Evolutionary conservation across 2,329 filamentous ascomycete genomes (phyloP).

Genomic region (Colletotrichum siamense): DNA sequence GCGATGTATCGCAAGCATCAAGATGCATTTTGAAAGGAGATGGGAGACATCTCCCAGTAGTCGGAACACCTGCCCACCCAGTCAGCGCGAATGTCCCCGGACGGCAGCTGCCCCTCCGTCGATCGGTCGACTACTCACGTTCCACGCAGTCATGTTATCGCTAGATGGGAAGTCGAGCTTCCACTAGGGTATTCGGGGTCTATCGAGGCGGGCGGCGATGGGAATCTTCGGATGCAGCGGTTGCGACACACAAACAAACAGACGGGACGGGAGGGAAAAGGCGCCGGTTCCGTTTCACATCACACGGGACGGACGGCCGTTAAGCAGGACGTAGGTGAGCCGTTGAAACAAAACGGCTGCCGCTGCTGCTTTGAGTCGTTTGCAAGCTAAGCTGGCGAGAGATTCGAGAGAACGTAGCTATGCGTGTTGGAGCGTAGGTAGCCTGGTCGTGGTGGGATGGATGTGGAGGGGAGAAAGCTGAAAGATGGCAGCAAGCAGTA

Average conservation of each 20-base stretch:
- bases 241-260: constrained; percentile 14
- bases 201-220: neutral
- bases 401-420: neutral
- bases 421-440: neutral
- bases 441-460: neutral
- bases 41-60: constrained; percentile 86
- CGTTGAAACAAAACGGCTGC: neutral
- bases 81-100: constrained; percentile 7
- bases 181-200: neutral
- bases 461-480: neutral
- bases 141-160: constrained; percentile 44
- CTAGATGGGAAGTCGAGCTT: constrained; percentile 12
- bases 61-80: constrained; percentile 63
- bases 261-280: neutral
- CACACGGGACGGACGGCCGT: constrained; percentile 13
- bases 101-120: neutral
- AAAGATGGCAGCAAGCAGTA: neutral
- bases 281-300: constrained; percentile 21
- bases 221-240: neutral
- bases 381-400: neutral
- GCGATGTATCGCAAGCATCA: constrained; percentile 88
- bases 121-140: constrained; percentile 34
- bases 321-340: neutral
- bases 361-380: neutral
- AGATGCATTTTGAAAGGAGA: constrained; percentile 83